phyloP scores from a whole-genome alignment of 805 yeast genomes.

The Cyberlindnera petersonii region DNA sequence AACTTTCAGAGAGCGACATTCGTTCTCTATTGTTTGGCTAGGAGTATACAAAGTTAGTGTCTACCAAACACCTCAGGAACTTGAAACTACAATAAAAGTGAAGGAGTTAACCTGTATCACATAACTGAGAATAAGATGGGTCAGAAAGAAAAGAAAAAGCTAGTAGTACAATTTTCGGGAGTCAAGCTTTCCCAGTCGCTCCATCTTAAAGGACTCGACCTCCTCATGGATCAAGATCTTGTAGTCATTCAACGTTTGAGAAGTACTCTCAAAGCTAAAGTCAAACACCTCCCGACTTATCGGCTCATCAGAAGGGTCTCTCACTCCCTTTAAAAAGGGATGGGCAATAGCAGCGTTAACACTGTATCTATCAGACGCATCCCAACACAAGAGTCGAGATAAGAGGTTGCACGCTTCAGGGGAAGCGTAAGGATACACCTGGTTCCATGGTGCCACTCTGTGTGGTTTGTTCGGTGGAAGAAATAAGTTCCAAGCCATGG shows the following conservation, averaged over 20 bases:
- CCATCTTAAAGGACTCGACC: conserved; percentile 45
- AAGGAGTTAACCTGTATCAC: too few relatives aligned
- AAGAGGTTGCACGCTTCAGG: conserved; percentile 49
- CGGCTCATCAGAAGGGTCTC: conserved; percentile 57
- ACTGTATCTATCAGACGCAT: conserved; percentile 46
- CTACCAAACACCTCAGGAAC: too few relatives aligned
- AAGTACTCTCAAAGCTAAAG: conserved; percentile 57
- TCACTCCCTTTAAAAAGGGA: conserved; percentile 47
- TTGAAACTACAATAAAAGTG: too few relatives aligned
- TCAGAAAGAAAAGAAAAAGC: background rate
- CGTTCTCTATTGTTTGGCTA: too few relatives aligned
- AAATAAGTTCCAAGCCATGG: conserved; percentile 41
- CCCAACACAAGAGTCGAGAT: conserved; percentile 59
- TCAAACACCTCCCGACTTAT: conserved; percentile 48
- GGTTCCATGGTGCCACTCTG: conserved; percentile 43
- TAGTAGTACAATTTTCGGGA: too few relatives aligned
- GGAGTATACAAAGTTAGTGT: too few relatives aligned
- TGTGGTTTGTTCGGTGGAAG: conserved; percentile 41
- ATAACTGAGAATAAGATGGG: too few relatives aligned
- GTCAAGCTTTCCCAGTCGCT: conserved; percentile 16
- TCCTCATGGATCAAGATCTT: conserved; percentile 48
- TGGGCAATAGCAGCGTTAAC: conserved; percentile 58
- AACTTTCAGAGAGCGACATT: too few relatives aligned
- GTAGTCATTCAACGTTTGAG: conserved; percentile 39
- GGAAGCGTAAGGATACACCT: conserved; percentile 61